phyloP scores from a whole-genome alignment of 108 stramenopile genomes.

The Seminavis robusta region DNA sequence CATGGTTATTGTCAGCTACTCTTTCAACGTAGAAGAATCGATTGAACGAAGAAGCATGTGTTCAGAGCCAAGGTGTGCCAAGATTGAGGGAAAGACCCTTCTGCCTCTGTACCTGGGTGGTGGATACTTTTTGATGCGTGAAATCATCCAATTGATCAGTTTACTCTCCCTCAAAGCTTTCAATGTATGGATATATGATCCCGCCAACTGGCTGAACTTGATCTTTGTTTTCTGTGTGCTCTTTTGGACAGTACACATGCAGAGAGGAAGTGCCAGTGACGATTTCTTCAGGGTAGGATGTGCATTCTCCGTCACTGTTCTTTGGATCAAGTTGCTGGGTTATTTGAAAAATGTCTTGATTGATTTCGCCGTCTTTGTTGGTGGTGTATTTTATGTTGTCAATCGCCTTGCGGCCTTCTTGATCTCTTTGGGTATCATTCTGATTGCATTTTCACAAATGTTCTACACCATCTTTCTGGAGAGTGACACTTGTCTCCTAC shows the following conservation, averaged over 20 bases:
- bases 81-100: slow-evolving; percentile 5
- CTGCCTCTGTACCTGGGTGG: slow-evolving; percentile 49
- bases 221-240: slow-evolving; percentile 38
- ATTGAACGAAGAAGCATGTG: slow-evolving; percentile 15
- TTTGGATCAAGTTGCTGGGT: slow-evolving; percentile 42
- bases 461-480: slow-evolving; percentile 38
- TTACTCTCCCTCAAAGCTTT: slow-evolving; percentile 54
- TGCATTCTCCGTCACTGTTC: slow-evolving; percentile 23
- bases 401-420: slow-evolving; percentile 49
- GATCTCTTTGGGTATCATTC: slow-evolving; percentile 45
- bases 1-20: slow-evolving; percentile 29
- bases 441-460: slow-evolving; percentile 64
- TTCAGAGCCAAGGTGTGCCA: no score
- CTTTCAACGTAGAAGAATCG: slow-evolving; percentile 20
- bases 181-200: slow-evolving; percentile 52
- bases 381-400: slow-evolving; percentile 54
- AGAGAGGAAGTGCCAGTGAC: slow-evolving; percentile 16
- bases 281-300: slow-evolving; percentile 37
- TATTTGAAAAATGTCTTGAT: slow-evolving; percentile 50
- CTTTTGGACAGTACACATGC: slow-evolving; percentile 51
- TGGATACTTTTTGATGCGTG: slow-evolving; percentile 62
- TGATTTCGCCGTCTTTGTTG: slow-evolving; percentile 58
- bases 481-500: slow-evolving; percentile 17
- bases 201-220: slow-evolving; percentile 65
- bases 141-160: slow-evolving; percentile 56